Percentiles rank a stretch among this genome's conserved stretches.
phyloP scores from a whole-genome alignment of 148 eudicot genomes.

The Dysphania ambrosioides region DNA sequence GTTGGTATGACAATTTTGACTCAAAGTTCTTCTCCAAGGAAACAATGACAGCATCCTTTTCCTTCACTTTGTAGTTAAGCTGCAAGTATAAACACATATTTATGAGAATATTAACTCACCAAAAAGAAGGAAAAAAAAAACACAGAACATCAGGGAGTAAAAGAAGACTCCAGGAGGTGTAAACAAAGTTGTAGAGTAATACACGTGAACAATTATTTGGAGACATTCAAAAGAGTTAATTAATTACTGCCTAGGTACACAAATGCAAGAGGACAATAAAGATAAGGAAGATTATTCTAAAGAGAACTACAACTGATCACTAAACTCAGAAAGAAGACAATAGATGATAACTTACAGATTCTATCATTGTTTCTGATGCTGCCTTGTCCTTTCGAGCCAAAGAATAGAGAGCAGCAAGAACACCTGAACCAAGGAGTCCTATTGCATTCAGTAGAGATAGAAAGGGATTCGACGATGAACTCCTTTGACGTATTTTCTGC shows the following conservation, averaged over 20 bases:
- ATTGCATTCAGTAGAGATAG: conserved; percentile 61
- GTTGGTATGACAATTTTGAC: conserved; percentile 44
- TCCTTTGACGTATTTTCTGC: conserved; percentile 46
- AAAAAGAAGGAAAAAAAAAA: no score
- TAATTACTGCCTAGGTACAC: background rate
- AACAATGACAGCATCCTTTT: conserved; percentile 57
- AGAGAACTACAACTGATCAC: background rate
- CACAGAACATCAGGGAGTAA: no score
- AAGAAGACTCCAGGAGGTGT: background rate
- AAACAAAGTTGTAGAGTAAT: background rate
- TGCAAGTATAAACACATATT: conserved; percentile 27
- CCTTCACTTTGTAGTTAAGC: conserved; percentile 55
- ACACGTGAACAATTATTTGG: background rate
- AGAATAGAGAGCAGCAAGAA: conserved; percentile 75
- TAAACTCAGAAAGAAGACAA: conserved; percentile 1
- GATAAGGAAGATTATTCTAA: background rate
- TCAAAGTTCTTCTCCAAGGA: conserved; percentile 63
- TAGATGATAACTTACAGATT: conserved; percentile 54
- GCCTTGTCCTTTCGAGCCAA: conserved; percentile 65
- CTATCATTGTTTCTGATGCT: conserved; percentile 46
- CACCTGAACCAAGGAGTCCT: conserved; percentile 66
- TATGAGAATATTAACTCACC: background rate
- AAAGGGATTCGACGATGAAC: conserved; percentile 49
- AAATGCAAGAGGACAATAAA: background rate
- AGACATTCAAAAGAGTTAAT: background rate